Base-by-base conservation (phyloP, 228 moss, liverwort and hornwort species). In the Sphagnum fallax region DNA sequence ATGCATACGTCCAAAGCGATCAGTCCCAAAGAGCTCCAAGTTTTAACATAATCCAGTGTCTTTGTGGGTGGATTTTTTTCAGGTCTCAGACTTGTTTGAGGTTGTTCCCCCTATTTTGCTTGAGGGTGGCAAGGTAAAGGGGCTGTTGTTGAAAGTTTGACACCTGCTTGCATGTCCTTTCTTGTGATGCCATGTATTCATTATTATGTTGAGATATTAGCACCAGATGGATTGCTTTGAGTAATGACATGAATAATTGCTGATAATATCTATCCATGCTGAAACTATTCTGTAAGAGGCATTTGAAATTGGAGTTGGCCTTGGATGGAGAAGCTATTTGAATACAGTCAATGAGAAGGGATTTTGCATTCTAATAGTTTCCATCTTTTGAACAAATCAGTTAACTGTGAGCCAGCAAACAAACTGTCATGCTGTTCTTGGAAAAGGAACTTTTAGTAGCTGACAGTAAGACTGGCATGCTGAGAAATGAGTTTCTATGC, bases 81-180 rank as follows among this genome's bases (percentile, higher is more conserved):
- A 83, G 86, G 86, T 95, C 12, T 95, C 90, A 8, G 92, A 95
- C 61, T 75, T 92, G 47, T 92, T 89, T 16, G 89, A 95, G 76
- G 90, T 95, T 14, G 92, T 95, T 51, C 95, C 95, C 12, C 95
- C 92, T 60, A 90, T 95, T 63, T 84, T 95, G 50, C 69, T 95
- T 78, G 92, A 90, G 84, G 76, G 81, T 69, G 92, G 95, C 49
- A 92, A 95, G 86, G 92, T 86, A 74, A 13, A 52, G 67, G 52
- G 15, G 51, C 49, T 6, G 65, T 49, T 48, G 65, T 49, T 65
- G 4, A 47, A 49, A 65, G 9, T 4, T 49, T 55, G 55, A 55
- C 49, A 10, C 10, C 14, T 65, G 47, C 11, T n/a, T 14, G 48
- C 10, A 12, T 48, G 50, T 65, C 47, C 49, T 65, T 49, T 65